Percentiles rank a stretch among this genome's conserved stretches.
phyloP scores from a whole-genome alignment of 2,329 filamentous ascomycete species.

The Hymenoscyphus fructigenus region DNA sequence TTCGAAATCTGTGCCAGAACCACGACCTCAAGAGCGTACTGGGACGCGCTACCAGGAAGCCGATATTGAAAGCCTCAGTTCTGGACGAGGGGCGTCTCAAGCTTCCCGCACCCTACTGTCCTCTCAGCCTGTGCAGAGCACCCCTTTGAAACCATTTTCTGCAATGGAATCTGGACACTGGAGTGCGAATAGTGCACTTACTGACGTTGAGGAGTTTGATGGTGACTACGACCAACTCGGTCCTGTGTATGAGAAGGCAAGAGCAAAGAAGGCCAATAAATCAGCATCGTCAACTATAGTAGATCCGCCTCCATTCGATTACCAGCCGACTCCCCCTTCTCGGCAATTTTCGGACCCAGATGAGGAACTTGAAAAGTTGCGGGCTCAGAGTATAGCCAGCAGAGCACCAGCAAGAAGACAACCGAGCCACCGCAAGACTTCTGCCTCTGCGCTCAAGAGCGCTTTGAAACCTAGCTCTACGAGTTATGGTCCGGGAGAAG shows the following conservation, averaged over 20 bases:
- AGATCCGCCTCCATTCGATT: not conserved
- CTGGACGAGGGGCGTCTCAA: not conserved
- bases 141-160: not conserved
- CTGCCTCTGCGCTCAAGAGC: conserved; percentile 1
- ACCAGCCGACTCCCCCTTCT: not conserved
- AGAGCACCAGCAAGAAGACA: conserved; percentile 1
- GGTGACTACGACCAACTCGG: not conserved
- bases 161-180: not conserved
- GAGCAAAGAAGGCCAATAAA: not conserved
- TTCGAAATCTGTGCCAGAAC: not conserved
- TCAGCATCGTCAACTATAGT: not conserved
- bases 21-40: not conserved
- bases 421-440: conserved; percentile 6
- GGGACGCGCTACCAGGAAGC: not conserved
- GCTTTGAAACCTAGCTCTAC: conserved; percentile 4
- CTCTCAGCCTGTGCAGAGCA: not conserved
- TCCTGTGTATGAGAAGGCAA: not conserved
- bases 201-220: not conserved
- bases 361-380: not conserved
- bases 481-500: not conserved
- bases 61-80: not conserved
- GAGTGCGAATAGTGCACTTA: not conserved
- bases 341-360: not conserved
- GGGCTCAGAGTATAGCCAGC: not conserved
- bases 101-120: not conserved